A percentile compares a stretch with the other conserved stretches of the same genome.
These are phyloP conservation scores for cucumber (Cucumis sativus) DNA, from an alignment of 306 rosid species.

Conservation along the genomic window DNA sequence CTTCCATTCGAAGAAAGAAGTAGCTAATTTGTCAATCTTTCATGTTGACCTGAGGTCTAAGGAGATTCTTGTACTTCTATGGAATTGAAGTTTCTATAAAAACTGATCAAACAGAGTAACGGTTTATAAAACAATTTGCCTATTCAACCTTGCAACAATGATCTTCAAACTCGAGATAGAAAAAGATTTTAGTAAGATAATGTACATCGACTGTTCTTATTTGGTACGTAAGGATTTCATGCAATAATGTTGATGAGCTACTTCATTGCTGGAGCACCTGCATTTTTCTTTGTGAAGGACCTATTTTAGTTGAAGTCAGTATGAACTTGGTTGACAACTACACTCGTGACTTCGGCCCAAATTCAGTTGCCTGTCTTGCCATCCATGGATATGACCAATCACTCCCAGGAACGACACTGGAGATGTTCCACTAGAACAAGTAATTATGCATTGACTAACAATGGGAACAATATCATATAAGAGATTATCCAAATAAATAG, in stretches of 20 bases:
- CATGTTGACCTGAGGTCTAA: background rate
- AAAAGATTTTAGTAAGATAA: background rate
- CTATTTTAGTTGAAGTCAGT: too few species aligned
- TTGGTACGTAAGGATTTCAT: too few species aligned
- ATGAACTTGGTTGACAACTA: too few species aligned
- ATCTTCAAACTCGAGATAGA: background rate
- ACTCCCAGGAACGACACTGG: too few species aligned
- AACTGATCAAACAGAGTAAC: background rate
- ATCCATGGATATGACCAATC: too few species aligned
- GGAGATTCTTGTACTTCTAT: background rate
- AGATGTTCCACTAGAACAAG: too few species aligned
- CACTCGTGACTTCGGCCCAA: too few species aligned
- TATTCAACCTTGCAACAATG: background rate
- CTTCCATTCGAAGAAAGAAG: background rate
- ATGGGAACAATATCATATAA: slow-evolving; percentile 1
- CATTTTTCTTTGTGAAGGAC: too few species aligned
- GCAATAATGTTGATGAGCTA: too few species aligned
- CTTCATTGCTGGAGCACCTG: too few species aligned
- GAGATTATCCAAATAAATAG: background rate
- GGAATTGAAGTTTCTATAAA: background rate
- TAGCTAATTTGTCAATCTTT: background rate
- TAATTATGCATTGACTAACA: background rate
- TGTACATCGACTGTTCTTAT: too few species aligned
- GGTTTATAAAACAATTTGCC: background rate
- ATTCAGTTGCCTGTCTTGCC: too few species aligned